Conservation (phyloP, 768 basidiomycete genomes). For the Amanita inopinata region DNA sequence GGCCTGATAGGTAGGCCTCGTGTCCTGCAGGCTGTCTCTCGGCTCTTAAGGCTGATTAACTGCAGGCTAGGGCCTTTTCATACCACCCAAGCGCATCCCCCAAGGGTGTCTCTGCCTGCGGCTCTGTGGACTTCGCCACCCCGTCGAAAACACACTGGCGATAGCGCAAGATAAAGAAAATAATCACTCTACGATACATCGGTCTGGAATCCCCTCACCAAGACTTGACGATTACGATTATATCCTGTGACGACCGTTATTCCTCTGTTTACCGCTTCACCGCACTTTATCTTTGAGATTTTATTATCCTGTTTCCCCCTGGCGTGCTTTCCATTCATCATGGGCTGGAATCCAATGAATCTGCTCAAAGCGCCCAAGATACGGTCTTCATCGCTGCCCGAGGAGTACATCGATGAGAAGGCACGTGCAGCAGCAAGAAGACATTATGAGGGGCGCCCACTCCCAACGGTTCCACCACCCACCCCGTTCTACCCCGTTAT, state of each 20-base stretch:
- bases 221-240: conserved; percentile 7
- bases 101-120: neutral
- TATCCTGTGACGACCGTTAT: neutral
- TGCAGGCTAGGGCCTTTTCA: neutral
- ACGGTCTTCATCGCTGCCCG: conserved; percentile 1
- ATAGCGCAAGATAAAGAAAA: neutral
- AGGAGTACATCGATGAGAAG: conserved; percentile 4
- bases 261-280: neutral
- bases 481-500: no score
- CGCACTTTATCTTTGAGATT: neutral
- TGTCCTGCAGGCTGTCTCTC: conserved; percentile 5
- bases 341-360: neutral
- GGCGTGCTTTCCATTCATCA: neutral
- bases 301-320: neutral
- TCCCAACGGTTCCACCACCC: neutral
- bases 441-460: conserved; percentile 1
- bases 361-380: conserved; percentile 9
- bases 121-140: neutral
- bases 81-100: neutral
- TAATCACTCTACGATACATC: neutral
- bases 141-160: neutral
- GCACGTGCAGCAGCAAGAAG: neutral
- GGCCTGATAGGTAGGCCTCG: conserved; percentile 5
- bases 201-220: neutral
- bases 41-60: conserved; percentile 6